A percentile compares a stretch with the other conserved stretches of the same genome.
Conservation (phyloP, 306 rosid genomes). For the Glycine tomentella region DNA sequence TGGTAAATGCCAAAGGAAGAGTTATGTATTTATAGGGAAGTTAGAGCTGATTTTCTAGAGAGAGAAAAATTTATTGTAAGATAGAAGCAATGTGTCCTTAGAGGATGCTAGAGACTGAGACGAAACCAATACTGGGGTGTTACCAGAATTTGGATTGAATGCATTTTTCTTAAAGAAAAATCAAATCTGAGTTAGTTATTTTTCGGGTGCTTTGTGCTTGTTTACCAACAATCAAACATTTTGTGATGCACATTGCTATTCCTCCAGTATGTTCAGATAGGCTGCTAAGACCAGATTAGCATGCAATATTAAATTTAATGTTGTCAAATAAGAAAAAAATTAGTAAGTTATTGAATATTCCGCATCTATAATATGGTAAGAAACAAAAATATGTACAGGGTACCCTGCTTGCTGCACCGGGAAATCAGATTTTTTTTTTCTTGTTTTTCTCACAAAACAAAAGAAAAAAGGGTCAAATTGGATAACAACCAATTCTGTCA, state of each 20-base stretch:
- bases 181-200: conserved; percentile 35
- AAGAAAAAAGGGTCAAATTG: too few relatives aligned
- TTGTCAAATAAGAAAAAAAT: too few relatives aligned
- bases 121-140: conserved; percentile 25
- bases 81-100: background rate
- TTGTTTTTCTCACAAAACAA: too few relatives aligned
- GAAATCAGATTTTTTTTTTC: too few relatives aligned
- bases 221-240: conserved; percentile 55
- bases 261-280: background rate
- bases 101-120: too few relatives aligned
- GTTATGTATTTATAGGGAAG: conserved; percentile 50
- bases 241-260: background rate
- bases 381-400: too few relatives aligned
- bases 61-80: conserved; percentile 34
- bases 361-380: too few relatives aligned
- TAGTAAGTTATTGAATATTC: too few relatives aligned
- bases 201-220: conserved; percentile 48
- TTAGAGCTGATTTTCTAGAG: too few relatives aligned
- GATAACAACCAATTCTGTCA: background rate
- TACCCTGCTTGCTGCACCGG: too few relatives aligned
- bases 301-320: background rate
- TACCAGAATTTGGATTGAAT: conserved; percentile 48
- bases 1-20: conserved; percentile 46
- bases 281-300: background rate
- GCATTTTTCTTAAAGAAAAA: background rate